A percentile compares a stretch with the other conserved stretches of the same genome.
Evolutionary conservation across 225 moss, liverwort and hornwort genomes (phyloP).

Genomic region (Straminergon stramineum): DNA sequence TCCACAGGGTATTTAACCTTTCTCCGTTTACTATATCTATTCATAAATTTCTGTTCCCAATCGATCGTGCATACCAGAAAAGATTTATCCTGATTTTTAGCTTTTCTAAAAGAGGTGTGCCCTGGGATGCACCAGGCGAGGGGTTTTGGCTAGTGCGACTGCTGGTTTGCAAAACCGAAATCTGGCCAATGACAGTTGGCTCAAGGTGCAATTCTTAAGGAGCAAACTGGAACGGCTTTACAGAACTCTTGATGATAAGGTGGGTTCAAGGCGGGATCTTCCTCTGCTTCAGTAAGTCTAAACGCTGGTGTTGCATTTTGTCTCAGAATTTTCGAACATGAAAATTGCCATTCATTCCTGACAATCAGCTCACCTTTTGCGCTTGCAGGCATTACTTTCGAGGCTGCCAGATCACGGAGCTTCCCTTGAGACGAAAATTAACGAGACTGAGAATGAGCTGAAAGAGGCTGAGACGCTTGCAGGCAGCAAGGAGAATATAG

Average conservation of each 20-base stretch:
- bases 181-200: constrained; percentile 24
- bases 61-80: background rate
- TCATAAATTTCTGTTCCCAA: background rate
- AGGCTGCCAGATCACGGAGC: constrained; percentile 64
- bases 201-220: constrained; percentile 58
- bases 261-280: background rate
- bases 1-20: constrained; percentile 10
- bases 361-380: background rate
- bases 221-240: constrained; percentile 65
- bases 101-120: background rate
- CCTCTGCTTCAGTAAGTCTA: background rate
- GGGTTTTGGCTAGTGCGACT: constrained; percentile 25
- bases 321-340: background rate
- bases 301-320: background rate
- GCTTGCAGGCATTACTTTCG: constrained; percentile 39
- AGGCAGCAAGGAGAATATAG: constrained; percentile 41
- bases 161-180: constrained; percentile 10
- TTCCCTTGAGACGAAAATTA: constrained; percentile 55
- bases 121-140: constrained; percentile 21
- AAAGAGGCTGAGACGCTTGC: constrained; percentile 36
- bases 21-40: no score
- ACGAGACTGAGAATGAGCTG: constrained; percentile 40
- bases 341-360: background rate
- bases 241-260: constrained; percentile 70
- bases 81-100: background rate